Conservation (phyloP, 768 basidiomycete species). For the Tremella fuciformis region DNA sequence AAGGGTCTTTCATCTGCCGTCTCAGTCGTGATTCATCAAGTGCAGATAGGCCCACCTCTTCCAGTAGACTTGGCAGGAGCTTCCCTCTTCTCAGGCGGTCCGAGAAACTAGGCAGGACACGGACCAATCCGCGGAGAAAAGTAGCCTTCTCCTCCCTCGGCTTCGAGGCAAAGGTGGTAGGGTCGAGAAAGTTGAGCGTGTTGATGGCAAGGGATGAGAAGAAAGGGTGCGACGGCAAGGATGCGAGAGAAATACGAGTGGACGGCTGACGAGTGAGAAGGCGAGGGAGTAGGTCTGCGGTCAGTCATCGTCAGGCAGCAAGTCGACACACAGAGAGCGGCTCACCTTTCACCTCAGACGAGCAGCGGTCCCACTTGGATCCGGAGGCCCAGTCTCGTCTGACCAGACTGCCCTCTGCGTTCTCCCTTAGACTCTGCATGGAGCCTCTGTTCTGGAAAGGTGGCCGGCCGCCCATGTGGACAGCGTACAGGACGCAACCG, state of each 20-base stretch:
- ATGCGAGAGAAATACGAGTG: constrained; percentile 70
- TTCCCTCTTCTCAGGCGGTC: constrained; percentile 82
- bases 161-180: constrained; percentile 91
- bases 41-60: constrained; percentile 65
- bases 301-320: not conserved
- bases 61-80: constrained; percentile 83
- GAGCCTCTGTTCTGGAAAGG: constrained; percentile 77
- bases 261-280: constrained; percentile 76
- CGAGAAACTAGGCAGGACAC: constrained; percentile 78
- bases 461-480: constrained; percentile 80
- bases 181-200: constrained; percentile 91
- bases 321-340: not conserved
- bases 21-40: not conserved
- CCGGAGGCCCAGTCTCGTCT: constrained; percentile 46
- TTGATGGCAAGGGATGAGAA: constrained; percentile 95
- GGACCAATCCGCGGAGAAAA: constrained; percentile 84
- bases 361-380: constrained; percentile 41
- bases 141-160: constrained; percentile 92
- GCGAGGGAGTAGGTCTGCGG: constrained; percentile 68
- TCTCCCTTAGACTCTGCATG: constrained; percentile 49
- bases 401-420: constrained; percentile 47
- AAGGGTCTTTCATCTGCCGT: constrained; percentile 68
- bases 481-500: constrained; percentile 84
- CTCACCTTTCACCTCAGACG: constrained; percentile 45
- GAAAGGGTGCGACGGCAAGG: constrained; percentile 79